These are phyloP conservation scores for Phytophthora pisi DNA, from an alignment of 352 stramenopile genomes.

Conservation along the genomic window DNA sequence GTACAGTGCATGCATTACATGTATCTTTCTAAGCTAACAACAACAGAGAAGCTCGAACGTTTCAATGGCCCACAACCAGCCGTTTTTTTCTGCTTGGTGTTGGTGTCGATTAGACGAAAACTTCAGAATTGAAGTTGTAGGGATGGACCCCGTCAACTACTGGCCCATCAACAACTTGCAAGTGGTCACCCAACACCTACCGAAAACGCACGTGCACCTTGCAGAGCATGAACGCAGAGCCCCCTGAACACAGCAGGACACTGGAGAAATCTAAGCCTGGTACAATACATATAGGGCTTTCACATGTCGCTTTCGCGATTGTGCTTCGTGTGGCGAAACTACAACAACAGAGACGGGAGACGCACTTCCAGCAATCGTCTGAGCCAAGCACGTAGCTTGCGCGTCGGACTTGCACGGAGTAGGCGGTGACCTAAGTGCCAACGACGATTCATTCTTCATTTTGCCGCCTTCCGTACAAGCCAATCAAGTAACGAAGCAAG, in stretches of 20 bases:
- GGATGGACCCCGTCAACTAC: constrained; percentile 1
- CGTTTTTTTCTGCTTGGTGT: constrained; percentile 21
- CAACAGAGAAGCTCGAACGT: not conserved
- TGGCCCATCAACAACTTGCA: constrained; percentile 3
- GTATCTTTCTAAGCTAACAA: not conserved
- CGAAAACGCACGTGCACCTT: constrained; percentile 2
- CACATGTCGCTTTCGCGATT: constrained; percentile 26
- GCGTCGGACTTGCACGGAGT: not conserved
- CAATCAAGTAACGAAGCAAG: not conserved
- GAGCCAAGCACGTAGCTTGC: not conserved
- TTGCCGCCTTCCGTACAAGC: constrained; percentile 13
- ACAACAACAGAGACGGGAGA: constrained; percentile 20
- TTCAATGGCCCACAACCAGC: not conserved
- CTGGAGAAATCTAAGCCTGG: no score
- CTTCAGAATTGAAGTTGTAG: constrained; percentile 33
- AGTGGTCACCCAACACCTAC: not conserved
- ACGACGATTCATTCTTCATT: constrained; percentile 24
- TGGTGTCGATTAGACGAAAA: constrained; percentile 30
- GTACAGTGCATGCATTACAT: not conserved
- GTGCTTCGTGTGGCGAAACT: constrained; percentile 16
- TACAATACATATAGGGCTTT: not conserved
- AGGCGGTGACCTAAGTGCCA: not conserved
- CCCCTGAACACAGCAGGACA: not conserved
- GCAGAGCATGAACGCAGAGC: not conserved
- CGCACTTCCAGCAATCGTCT: constrained; percentile 7